Percentiles rank a stretch among this genome's conserved stretches.
Conservation (phyloP, 768 basidiomycete species). For the Pulveroboletus frians region DNA sequence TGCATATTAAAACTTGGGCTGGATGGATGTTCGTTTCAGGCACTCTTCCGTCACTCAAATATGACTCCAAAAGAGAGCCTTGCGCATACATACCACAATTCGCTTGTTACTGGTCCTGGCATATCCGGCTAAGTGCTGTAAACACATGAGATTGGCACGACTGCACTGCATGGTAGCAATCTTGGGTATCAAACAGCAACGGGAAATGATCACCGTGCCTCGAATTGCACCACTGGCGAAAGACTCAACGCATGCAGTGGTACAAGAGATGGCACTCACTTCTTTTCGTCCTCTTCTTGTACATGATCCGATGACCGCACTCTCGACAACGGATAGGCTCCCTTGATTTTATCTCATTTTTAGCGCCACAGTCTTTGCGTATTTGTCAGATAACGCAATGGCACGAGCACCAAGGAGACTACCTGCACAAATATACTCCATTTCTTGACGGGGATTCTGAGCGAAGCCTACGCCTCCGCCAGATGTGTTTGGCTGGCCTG, state of each 20-base stretch:
- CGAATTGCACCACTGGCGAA: constrained; percentile 31
- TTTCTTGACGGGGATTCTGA: constrained; percentile 48
- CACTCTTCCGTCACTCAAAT: too few species aligned
- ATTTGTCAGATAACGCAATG: constrained; percentile 10
- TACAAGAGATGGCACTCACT: constrained; percentile 49
- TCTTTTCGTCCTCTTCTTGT: constrained; percentile 92
- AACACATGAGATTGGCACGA: background rate
- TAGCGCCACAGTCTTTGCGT: constrained; percentile 77
- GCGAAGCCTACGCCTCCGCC: constrained; percentile 32
- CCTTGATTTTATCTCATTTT: constrained; percentile 84
- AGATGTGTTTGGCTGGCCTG: constrained; percentile 27
- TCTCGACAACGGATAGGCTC: constrained; percentile 95
- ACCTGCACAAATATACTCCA: constrained; percentile 90
- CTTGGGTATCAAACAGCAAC: background rate
- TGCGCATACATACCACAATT: background rate
- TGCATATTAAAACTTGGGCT: background rate
- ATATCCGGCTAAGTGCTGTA: background rate
- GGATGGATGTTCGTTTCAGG: too few species aligned
- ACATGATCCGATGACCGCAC: constrained; percentile 98
- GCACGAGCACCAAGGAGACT: constrained; percentile 16
- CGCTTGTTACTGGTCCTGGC: background rate
- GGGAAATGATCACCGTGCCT: constrained; percentile 24
- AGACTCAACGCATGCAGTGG: background rate
- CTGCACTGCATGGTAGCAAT: background rate
- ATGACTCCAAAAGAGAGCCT: background rate